These are phyloP conservation scores for Tetrastigma voinierianum DNA, from an alignment of 164 flowering plant genomes.

Conservation along the genomic window DNA sequence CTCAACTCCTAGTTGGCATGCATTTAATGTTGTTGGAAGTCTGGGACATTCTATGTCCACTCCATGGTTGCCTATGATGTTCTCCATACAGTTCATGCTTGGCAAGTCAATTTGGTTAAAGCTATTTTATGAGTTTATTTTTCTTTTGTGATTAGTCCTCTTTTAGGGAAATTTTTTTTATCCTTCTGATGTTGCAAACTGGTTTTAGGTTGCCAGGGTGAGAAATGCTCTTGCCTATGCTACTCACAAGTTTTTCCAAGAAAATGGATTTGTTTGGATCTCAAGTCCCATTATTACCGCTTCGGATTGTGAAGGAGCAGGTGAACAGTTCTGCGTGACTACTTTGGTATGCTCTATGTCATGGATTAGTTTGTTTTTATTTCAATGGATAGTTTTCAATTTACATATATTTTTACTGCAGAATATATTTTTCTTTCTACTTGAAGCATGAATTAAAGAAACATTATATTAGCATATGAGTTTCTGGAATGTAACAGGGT, in stretches of 20 bases:
- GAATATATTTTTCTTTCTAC: neutral
- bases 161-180: conserved; percentile 1
- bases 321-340: conserved; percentile 96
- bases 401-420: neutral
- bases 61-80: neutral
- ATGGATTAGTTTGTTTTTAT: neutral
- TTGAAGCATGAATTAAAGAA: neutral
- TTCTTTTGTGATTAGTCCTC: neutral
- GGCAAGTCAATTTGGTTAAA: neutral
- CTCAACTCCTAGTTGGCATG: no score
- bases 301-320: conserved; percentile 99
- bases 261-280: conserved; percentile 94
- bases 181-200: conserved; percentile 19
- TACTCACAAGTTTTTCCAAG: conserved; percentile 93
- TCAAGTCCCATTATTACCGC: conserved; percentile 96
- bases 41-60: no score
- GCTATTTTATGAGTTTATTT: neutral
- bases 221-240: conserved; percentile 95
- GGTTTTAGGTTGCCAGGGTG: conserved; percentile 83
- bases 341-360: conserved; percentile 67
- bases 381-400: neutral
- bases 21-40: no score
- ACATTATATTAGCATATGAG: neutral
- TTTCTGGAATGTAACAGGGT: neutral
- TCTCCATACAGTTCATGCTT: neutral